Base-by-base conservation (phyloP, 371 early-diverging fungal species). In the Rhizomucor pusillus region DNA sequence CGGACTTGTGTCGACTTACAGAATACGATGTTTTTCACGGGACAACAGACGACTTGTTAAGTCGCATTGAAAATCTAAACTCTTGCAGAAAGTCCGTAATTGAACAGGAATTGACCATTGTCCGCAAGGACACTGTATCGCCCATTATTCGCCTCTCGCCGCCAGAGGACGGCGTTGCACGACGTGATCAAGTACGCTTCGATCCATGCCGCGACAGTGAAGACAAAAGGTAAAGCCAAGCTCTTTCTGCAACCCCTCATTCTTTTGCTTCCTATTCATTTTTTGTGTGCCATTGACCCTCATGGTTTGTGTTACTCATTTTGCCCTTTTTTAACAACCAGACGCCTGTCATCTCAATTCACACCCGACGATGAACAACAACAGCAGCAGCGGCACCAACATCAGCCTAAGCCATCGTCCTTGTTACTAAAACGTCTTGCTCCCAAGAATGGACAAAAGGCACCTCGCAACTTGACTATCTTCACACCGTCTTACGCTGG, bases 391-490 rank as follows among this genome's bases (percentile, higher is more conserved):
- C 45, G 16, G 25, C 54, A 53, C 13, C 19, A 36, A 23, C 48
- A 29, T 5, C 39, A 51, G 25, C 71, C 69, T 14, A 75, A 66
- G 33, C 69, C 75, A 9, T 75, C 75, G 33, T 63, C 67, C 24
- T 59, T 77, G n/a, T 53, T 77, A 24, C 56, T 65, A n/a, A 71
- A 71, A 24, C 67, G 77, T n/a, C 43, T 73, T 13, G 67, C 74
- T 13, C 73, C 67, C 10, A 66, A 60, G 45, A 63, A 62, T 24
- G 65, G 74, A 11, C 66, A 79, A 51, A 78, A 78, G 50, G 77
- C 78, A 57, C 71, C 73, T 49, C 68, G 67, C 46, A 75, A 79
- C n/a, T 47, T 84, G n/a, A 81, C 81, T 2, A 84, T 84, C 36
- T 66, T 69, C 53, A 80, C 84, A 16, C 81, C 84, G 16, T 75